Base-by-base conservation (phyloP, 2,329 filamentous ascomycete genomes). In the Phyllachora maydis region DNA sequence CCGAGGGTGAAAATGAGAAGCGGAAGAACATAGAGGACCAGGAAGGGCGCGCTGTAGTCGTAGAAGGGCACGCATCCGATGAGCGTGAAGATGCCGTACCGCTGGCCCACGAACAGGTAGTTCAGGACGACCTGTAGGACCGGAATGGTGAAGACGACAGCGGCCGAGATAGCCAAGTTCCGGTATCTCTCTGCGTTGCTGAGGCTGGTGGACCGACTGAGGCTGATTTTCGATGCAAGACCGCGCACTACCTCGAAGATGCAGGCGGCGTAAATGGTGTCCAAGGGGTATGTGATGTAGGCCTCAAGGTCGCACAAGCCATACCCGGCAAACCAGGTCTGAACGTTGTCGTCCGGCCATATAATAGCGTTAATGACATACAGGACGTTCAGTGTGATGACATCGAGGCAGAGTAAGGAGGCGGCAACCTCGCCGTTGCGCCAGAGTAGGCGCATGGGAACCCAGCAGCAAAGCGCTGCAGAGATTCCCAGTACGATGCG, bases 181-280 rank as follows among this genome's bases (percentile, higher is more conserved):
- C 44, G 42, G 9, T 43, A 44, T 27, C 41, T 49, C 42, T 65
- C 59, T 4, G 29, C 32, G 11, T 38, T 31, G 2, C 46, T 49
- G 5, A 55, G 40, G 4, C 45, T 42, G 23, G 44, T 42, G 13
- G 47, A 52, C 3, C 56, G 44, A 24, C 50, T 32, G 14, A 59
- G 36, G 16, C 49, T 50, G 25, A 68, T 50, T 33, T 61, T 59
- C 18, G 46, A 38, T 9, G 61, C 50, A 7, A 68, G 49, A 21
- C 61, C 56, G 9, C 53, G 52, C 50, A 66, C 59, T 27, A 65
- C 55, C 36, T 58, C 55, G 23, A 65, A 54, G 21, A 65, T 44
- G 17, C 54, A 53, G n/a, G 55, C 53, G 19, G 48, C 47, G 36
- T 53, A 66, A 19, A 58, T 34, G 2, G 52, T 51, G 19, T 50